Evolutionary conservation across 108 stramenopile genomes (phyloP).

Genomic region (Nitzschia sp.): DNA sequence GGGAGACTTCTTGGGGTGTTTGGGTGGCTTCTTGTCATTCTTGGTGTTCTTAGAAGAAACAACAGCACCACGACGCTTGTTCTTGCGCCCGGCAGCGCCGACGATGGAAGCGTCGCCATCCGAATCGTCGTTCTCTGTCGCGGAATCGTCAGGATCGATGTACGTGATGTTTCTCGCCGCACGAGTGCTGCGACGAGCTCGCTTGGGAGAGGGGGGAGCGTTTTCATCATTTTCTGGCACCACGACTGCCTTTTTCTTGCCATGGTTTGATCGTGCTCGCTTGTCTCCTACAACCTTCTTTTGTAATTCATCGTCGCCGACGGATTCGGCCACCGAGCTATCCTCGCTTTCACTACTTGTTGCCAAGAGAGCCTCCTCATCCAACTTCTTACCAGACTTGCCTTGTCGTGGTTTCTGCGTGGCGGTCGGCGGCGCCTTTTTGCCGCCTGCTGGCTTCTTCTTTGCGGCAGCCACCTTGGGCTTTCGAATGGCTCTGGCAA

Average conservation of each 20-base stretch:
- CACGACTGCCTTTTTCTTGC: neutral
- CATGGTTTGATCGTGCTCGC: neutral
- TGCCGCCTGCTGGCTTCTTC: neutral
- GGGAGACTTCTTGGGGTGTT: neutral
- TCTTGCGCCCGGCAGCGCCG: neutral
- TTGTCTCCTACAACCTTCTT: neutral
- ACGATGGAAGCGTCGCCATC: neutral
- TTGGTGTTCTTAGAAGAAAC: neutral
- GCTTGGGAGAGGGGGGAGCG: neutral
- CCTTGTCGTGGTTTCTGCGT: neutral
- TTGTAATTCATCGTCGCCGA: neutral
- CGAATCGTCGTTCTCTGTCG: conserved; percentile 3
- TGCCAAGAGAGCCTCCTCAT: neutral
- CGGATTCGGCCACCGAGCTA: neutral
- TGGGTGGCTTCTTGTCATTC: neutral
- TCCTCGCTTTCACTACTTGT: neutral
- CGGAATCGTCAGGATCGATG: conserved; percentile 2
- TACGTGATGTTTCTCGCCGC: neutral
- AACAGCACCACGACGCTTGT: neutral
- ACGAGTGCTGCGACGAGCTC: conserved; percentile 1
- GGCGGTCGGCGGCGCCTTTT: neutral
- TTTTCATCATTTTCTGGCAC: neutral
- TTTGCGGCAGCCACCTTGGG: neutral
- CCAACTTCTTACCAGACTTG: neutral
- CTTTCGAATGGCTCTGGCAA: neutral